Evolutionary conservation across 1,284 basidiomycete species (phyloP).

Genomic region (Takashimella tepidaria): DNA sequence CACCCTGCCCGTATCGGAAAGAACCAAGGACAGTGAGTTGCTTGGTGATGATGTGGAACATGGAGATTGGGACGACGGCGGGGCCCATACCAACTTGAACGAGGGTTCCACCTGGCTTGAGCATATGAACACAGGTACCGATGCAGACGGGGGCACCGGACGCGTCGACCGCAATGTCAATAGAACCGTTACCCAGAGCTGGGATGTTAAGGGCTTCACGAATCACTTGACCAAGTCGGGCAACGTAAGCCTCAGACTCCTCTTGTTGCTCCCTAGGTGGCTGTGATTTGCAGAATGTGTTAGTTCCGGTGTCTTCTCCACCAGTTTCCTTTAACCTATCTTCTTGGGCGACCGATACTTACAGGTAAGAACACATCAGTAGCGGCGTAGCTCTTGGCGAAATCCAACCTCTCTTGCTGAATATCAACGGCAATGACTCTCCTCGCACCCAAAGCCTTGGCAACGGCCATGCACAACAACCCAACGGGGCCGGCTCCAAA

Average conservation of each 20-base stretch:
- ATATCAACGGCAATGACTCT: conserved; percentile 81
- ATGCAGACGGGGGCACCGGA: conserved; percentile 61
- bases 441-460: conserved; percentile 77
- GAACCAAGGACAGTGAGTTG: conserved; percentile 44
- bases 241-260: conserved; percentile 61
- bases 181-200: conserved; percentile 48
- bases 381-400: conserved; percentile 81
- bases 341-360: conserved; percentile 17
- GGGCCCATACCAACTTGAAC: conserved; percentile 48
- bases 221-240: conserved; percentile 48
- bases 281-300: conserved; percentile 7
- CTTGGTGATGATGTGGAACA: conserved; percentile 43
- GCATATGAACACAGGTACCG: conserved; percentile 54
- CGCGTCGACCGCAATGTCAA: conserved; percentile 59
- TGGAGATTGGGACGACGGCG: conserved; percentile 37
- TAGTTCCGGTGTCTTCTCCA: neutral
- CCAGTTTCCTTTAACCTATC: too few relatives aligned
- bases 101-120: conserved; percentile 52
- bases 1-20: conserved; percentile 48
- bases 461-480: conserved; percentile 79
- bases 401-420: conserved; percentile 70
- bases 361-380: conserved; percentile 70
- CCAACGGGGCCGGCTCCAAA: conserved; percentile 89
- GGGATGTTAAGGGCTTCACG: conserved; percentile 48
- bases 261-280: conserved; percentile 60